A percentile compares a stretch with the other conserved stretches of the same genome.
Conservation (phyloP, 768 basidiomycete genomes). For the Ramaria sp. region DNA sequence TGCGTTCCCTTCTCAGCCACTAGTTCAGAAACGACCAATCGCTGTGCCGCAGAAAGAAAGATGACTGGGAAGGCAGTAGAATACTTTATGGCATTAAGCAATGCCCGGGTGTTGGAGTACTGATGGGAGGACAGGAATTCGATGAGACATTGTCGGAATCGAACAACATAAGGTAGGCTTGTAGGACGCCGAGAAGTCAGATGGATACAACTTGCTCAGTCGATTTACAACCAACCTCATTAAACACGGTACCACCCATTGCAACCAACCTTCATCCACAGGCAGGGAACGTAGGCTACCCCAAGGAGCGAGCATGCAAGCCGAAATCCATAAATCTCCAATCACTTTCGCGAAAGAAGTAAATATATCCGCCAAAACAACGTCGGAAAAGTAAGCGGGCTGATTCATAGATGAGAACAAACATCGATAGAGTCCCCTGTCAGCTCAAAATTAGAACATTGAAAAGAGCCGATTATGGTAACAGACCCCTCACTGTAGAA, state of each 20-base stretch:
- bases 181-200: slow-evolving; percentile 7
- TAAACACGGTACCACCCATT: slow-evolving; percentile 72
- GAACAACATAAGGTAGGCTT: slow-evolving; percentile 82
- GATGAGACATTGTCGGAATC: slow-evolving; percentile 87
- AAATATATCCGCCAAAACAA: slow-evolving; percentile 89
- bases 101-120: slow-evolving; percentile 53
- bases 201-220: not conserved
- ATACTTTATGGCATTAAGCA: slow-evolving; percentile 93
- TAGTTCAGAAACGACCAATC: slow-evolving; percentile 53
- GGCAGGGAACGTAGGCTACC: slow-evolving; percentile 63
- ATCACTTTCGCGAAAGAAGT: slow-evolving; percentile 97
- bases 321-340: slow-evolving; percentile 86
- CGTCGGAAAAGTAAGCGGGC: slow-evolving; percentile 79
- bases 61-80: slow-evolving; percentile 96
- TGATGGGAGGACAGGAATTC: slow-evolving; percentile 59
- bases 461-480: slow-evolving; percentile 3
- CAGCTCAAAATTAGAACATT: not conserved
- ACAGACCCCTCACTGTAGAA: slow-evolving; percentile 53
- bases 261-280: slow-evolving; percentile 45
- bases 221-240: slow-evolving; percentile 58
- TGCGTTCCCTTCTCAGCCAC: slow-evolving; percentile 36
- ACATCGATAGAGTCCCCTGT: slow-evolving; percentile 67
- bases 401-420: slow-evolving; percentile 47
- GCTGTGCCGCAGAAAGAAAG: slow-evolving; percentile 84
- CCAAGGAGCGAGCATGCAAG: slow-evolving; percentile 78